Percentiles rank a stretch among this genome's conserved stretches.
phyloP scores from a whole-genome alignment of 139 green algal species.

The Coelastrella sp. region DNA sequence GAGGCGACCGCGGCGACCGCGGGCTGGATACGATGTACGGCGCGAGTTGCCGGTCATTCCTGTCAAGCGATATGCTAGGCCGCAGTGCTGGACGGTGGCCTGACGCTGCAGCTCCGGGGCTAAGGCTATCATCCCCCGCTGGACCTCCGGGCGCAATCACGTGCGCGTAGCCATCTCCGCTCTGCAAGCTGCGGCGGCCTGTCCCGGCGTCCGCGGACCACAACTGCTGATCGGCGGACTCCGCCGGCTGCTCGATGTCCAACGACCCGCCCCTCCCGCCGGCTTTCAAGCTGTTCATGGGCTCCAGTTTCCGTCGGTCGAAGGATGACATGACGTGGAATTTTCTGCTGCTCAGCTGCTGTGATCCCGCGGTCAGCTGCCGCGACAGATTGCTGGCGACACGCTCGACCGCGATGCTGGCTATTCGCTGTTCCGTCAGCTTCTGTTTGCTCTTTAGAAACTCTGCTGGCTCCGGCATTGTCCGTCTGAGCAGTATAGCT shows the following conservation, averaged over 20 bases:
- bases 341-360: neutral
- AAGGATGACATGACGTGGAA: neutral
- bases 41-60: neutral
- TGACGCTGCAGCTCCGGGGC: too few species aligned
- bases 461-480: slow-evolving; percentile 25
- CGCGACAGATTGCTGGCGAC: neutral
- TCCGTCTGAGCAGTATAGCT: slow-evolving; percentile 8
- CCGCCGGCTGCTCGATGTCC: neutral
- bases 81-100: too few species aligned
- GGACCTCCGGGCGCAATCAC: too few species aligned
- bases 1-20: too few species aligned
- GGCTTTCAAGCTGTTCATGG: neutral
- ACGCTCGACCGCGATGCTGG: slow-evolving; percentile 8
- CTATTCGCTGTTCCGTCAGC: neutral
- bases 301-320: too few species aligned
- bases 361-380: neutral
- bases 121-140: too few species aligned
- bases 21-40: too few species aligned
- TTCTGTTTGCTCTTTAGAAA: slow-evolving; percentile 31
- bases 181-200: too few species aligned
- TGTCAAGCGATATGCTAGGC: neutral
- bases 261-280: neutral
- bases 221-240: too few species aligned
- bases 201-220: too few species aligned
- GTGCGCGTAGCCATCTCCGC: too few species aligned